These are phyloP conservation scores for Cyberlindnera xylosilytica DNA, from an alignment of 805 yeast genomes.

Conservation along the genomic window DNA sequence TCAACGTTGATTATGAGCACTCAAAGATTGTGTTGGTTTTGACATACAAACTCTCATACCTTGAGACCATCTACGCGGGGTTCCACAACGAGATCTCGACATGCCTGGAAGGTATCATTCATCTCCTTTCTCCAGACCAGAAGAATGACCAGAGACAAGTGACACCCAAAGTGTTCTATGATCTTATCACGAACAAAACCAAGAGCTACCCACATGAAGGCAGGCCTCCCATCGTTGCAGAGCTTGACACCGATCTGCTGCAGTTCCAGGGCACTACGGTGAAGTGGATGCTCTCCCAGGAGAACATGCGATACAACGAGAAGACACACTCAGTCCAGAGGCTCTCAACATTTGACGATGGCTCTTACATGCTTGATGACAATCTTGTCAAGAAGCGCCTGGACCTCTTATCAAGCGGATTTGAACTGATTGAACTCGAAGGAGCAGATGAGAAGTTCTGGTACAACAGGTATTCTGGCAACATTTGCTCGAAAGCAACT, in stretches of 20 bases:
- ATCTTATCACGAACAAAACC: slow-evolving; percentile 46
- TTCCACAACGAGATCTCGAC: not conserved
- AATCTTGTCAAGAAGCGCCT: slow-evolving; percentile 30
- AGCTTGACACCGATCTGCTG: slow-evolving; percentile 40
- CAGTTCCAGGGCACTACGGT: slow-evolving; percentile 54
- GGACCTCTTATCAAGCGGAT: slow-evolving; percentile 50
- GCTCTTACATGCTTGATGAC: slow-evolving; percentile 15
- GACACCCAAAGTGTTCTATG: slow-evolving; percentile 44
- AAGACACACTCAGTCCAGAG: slow-evolving; percentile 22
- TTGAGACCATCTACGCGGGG: slow-evolving; percentile 12
- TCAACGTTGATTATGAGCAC: not conserved
- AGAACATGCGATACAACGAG: slow-evolving; percentile 39
- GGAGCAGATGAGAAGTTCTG: slow-evolving; percentile 27
- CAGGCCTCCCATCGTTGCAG: slow-evolving; percentile 33
- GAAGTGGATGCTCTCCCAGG: slow-evolving; percentile 53
- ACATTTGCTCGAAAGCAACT: slow-evolving; percentile 35
- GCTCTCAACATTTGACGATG: slow-evolving; percentile 22
- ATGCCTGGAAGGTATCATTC: slow-evolving; percentile 4
- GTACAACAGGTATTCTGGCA: slow-evolving; percentile 51
- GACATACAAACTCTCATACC: slow-evolving; percentile 7
- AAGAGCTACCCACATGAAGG: slow-evolving; percentile 17
- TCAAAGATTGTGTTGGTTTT: slow-evolving; percentile 1
- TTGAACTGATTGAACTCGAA: slow-evolving; percentile 34
- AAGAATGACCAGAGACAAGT: slow-evolving; percentile 11
- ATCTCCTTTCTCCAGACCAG: too few relatives aligned